Base-by-base conservation (phyloP, 495 filamentous ascomycete species). In the Penicillium tannophilum region DNA sequence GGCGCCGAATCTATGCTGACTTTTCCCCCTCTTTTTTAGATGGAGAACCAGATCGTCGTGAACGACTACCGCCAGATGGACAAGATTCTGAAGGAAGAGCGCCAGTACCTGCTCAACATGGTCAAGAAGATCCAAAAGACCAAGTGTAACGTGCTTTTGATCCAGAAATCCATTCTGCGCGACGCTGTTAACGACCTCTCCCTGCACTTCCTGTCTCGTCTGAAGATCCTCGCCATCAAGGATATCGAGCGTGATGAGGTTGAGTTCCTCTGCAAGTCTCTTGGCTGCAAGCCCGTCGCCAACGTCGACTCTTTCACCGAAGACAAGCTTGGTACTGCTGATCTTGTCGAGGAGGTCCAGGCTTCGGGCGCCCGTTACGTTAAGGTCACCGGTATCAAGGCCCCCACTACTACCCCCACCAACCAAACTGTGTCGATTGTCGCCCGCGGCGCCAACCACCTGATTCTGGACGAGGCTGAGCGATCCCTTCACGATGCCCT, bases 11-110 rank as follows among this genome's bases (percentile, higher is more conserved):
- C 2, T 4, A 41, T 41, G 16, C 39, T 41, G 39, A 41, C 53
- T 28, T 63, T 43, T 23, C 2, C 20, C 20, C 2, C 28, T 14
- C 23, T 23, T 35, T 14, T 60, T 55, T 60, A 94, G 89, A 98
- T 98, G 94, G 94, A 98, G 75, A 98, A 98, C 78, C 92, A 94
- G 74, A 96, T 98, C 63, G 88, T 95, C 9, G 94, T 98, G 48
- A 98, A 98, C 75, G 94, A 98, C 80, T 98, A 98, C 83, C 84
- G 94, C 58, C 94, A 98, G 76, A 98, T 98, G 94, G 94, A 98
- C 77, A 98, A 97, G 82, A 98, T 98, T 63, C 82, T 98, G 55
- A 98, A 98, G 76, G 94, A 98, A 78, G 94, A 98, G 80, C 91
- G 95, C 58, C 91, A 92, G 58, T 98, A 98, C 76, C 83, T 98